Evolutionary conservation across 306 rosid genomes (phyloP).

Genomic region (Medicago lupulina): DNA sequence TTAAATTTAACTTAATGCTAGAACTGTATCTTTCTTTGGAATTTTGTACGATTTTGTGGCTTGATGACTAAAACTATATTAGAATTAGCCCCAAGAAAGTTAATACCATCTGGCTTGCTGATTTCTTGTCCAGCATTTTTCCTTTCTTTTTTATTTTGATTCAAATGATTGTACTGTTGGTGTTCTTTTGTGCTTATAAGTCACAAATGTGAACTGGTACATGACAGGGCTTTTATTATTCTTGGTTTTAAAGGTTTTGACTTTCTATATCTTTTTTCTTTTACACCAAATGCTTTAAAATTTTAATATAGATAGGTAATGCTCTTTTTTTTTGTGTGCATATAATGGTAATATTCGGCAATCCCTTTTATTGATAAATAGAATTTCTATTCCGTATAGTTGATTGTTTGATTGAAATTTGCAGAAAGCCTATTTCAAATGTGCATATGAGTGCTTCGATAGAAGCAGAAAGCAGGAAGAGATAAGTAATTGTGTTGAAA

Average conservation of each 20-base stretch:
- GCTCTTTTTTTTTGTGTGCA: conserved; percentile 4
- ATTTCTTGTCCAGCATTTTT: conserved; percentile 7
- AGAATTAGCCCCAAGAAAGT: conserved; percentile 9
- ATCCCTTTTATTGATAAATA: conserved; percentile 10
- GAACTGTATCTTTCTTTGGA: not conserved
- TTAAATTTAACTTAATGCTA: not conserved
- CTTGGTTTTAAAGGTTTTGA: conserved; percentile 17
- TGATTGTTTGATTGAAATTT: conserved; percentile 40
- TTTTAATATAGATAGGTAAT: not conserved
- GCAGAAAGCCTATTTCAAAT: conserved; percentile 93
- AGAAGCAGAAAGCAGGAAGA: conserved; percentile 80
- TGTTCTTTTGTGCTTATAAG: conserved; percentile 19
- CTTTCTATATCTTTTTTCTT: not conserved
- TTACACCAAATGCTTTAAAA: conserved; percentile 1
- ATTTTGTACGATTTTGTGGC: conserved; percentile 10
- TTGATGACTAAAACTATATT: conserved; percentile 30
- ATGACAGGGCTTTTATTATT: not conserved
- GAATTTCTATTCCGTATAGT: conserved; percentile 7
- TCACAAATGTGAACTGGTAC: conserved; percentile 13
- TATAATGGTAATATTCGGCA: not conserved
- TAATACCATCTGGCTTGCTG: conserved; percentile 11
- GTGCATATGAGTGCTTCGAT: conserved; percentile 93
- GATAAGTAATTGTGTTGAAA: conserved; percentile 76
- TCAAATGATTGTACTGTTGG: conserved; percentile 10
- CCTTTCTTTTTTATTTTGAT: conserved; percentile 8